Evolutionary conservation across 176 grass and related monocot species (phyloP).

Genomic region (Raddia distichophylla): DNA sequence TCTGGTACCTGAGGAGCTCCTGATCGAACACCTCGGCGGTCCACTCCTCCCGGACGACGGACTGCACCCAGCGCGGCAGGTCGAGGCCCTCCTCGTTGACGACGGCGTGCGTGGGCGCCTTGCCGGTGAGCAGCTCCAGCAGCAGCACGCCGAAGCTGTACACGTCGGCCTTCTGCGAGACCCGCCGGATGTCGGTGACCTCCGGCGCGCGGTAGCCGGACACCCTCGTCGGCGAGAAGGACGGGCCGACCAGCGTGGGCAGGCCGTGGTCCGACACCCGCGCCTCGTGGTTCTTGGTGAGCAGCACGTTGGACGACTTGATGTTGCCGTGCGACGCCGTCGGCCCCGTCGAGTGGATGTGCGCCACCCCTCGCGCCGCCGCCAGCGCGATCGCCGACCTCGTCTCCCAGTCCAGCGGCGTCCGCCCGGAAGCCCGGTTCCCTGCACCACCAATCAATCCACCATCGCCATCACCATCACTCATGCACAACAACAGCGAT

Average conservation of each 20-base stretch:
- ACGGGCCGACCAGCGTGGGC: slow-evolving; percentile 63
- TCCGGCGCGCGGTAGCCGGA: slow-evolving; percentile 95
- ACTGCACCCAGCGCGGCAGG: slow-evolving; percentile 95
- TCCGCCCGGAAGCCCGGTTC: slow-evolving; percentile 79
- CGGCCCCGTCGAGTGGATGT: slow-evolving; percentile 77
- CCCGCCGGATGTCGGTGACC: slow-evolving; percentile 76
- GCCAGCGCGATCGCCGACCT: slow-evolving; percentile 70
- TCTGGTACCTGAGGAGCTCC: slow-evolving; percentile 90
- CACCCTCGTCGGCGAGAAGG: slow-evolving; percentile 58
- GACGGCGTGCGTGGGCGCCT: slow-evolving; percentile 89
- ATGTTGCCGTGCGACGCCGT: slow-evolving; percentile 95
- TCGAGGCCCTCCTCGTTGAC: slow-evolving; percentile 93
- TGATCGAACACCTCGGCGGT: slow-evolving; percentile 93
- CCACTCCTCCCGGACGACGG: slow-evolving; percentile 91
- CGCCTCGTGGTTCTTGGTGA: slow-evolving; percentile 81
- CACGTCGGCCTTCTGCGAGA: slow-evolving; percentile 80
- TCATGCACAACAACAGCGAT: not conserved
- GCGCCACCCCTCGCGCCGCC: slow-evolving; percentile 60
- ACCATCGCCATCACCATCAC: not conserved
- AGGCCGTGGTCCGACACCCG: slow-evolving; percentile 97
- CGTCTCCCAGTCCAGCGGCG: slow-evolving; percentile 91
- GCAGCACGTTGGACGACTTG: slow-evolving; percentile 97
- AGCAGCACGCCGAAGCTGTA: slow-evolving; percentile 87
- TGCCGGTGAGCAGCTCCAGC: slow-evolving; percentile 92
- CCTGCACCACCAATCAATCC: slow-evolving; percentile 43